Evolutionary conservation across 2,329 filamentous ascomycete genomes (phyloP).

Genomic region (Aspergillus awamori): DNA sequence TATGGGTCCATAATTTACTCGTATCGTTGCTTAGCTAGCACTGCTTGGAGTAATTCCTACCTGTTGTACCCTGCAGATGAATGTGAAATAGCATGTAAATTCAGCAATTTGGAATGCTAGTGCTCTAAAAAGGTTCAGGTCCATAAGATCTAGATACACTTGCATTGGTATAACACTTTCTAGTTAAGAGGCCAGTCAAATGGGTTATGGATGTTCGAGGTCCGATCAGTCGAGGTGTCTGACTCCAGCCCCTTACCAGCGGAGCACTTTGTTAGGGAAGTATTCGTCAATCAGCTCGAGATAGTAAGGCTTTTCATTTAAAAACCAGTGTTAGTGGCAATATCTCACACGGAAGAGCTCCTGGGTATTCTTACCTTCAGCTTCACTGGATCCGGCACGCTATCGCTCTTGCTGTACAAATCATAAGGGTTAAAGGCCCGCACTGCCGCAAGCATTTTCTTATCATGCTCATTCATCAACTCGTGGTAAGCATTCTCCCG

Average conservation of each 20-base stretch:
- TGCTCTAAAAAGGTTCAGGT: too few relatives aligned
- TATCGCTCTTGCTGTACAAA: conserved; percentile 88
- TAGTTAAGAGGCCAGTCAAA: too few relatives aligned
- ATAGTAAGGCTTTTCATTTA: conserved; percentile 63
- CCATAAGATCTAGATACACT: too few relatives aligned
- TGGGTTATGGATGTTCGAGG: too few relatives aligned
- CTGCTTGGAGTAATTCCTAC: too few relatives aligned
- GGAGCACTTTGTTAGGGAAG: conserved; percentile 68
- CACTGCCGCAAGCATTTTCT: conserved; percentile 77
- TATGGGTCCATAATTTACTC: too few relatives aligned
- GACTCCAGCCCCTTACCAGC: conserved; percentile 58
- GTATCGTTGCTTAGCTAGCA: too few relatives aligned
- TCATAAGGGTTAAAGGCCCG: conserved; percentile 90
- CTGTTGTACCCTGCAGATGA: too few relatives aligned
- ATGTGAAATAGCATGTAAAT: too few relatives aligned
- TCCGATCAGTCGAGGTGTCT: too few relatives aligned
- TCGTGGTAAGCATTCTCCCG: conserved; percentile 75
- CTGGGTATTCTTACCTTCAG: conserved; percentile 62
- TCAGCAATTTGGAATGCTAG: too few relatives aligned
- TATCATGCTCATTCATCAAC: conserved; percentile 82
- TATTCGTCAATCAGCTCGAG: conserved; percentile 74
- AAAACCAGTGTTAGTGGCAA: conserved; percentile 16
- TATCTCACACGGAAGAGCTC: background rate
- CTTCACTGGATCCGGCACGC: conserved; percentile 72
- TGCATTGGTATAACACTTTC: too few relatives aligned